These are phyloP conservation scores for Lagerstroemia speciosa DNA, from an alignment of 345 rosid species.

Conservation along the genomic window DNA sequence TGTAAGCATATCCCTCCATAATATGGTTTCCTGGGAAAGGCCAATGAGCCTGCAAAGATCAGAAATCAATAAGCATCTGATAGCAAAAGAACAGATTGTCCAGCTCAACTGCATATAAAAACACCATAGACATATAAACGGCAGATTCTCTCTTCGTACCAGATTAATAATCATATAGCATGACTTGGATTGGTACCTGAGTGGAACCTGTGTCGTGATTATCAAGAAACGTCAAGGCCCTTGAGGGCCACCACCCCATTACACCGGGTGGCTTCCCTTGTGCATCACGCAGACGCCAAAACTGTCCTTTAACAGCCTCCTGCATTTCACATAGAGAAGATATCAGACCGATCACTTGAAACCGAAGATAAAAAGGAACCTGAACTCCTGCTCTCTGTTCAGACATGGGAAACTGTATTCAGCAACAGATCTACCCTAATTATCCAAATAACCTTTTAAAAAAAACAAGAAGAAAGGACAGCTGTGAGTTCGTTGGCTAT, in stretches of 20 bases:
- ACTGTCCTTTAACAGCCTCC: constrained; percentile 89
- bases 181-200: constrained; percentile 31
- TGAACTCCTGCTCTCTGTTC: not conserved
- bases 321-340: constrained; percentile 9
- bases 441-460: not conserved
- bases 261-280: constrained; percentile 91
- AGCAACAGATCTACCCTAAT: not conserved
- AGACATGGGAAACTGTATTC: not conserved
- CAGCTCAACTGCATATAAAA: not conserved
- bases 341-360: not conserved
- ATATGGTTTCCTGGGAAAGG: constrained; percentile 71
- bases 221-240: constrained; percentile 81
- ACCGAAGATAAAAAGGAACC: not conserved
- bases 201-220: constrained; percentile 96
- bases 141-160: not conserved
- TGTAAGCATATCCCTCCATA: constrained; percentile 91
- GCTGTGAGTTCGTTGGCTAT: not conserved
- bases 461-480: not conserved
- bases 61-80: not conserved
- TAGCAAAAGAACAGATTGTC: not conserved
- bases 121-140: not conserved
- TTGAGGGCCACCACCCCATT: constrained; percentile 96
- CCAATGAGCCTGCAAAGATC: constrained; percentile 68
- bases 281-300: constrained; percentile 71
- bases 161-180: not conserved